Evolutionary conservation across 345 rosid genomes (phyloP), one percentile per base, ranked within the genome.

Genomic region (Microthlaspi erraticum): DNA sequence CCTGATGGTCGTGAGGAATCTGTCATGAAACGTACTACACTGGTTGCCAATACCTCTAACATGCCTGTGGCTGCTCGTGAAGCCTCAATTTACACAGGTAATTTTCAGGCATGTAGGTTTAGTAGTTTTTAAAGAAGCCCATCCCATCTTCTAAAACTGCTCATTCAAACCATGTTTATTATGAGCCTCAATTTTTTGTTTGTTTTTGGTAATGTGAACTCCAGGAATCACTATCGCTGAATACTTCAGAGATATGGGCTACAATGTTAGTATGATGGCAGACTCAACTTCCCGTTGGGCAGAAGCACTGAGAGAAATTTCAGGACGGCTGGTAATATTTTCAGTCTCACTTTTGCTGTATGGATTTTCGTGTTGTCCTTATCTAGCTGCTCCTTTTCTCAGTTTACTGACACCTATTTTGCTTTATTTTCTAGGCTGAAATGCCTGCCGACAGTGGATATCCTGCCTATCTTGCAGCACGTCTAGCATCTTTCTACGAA

Each of bases 381-480:
- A 17, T 46, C 66, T 51, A 26, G 36, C 20, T 44, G 45, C 26
- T 60, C 51, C 0, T 14, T 45, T 72, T 31, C 32, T 68, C 64
- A 44, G 53, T 72, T 68, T 33, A 3, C 49, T 34, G 69, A 45
- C 44, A 18, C 57, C 53, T 36, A 19, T 37, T 54, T 66, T 57
- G 5, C 42, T 80, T 78, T 81, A 52, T 64, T 42, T 80, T 69
- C 39, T 85, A 95, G 98, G 98, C 99, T 48, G 99, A 95, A 84
- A 95, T 95, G 99, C 99, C 99, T 79, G 99, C 99, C 17, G 99
- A 95, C 77, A 95, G 99, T 82, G 99, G 99, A 64, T 95, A 95
- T 83, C 99, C 99, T 70, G 99, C 99, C 72, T 95, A 95, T 77
- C 84, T 95, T 74, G 99, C 99, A 5, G 97, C 99, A 54, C 95